A percentile compares a stretch with the other conserved stretches of the same genome.
Conservation (phyloP, 257 asterid genomes). For the Solanum raphanifolium region DNA sequence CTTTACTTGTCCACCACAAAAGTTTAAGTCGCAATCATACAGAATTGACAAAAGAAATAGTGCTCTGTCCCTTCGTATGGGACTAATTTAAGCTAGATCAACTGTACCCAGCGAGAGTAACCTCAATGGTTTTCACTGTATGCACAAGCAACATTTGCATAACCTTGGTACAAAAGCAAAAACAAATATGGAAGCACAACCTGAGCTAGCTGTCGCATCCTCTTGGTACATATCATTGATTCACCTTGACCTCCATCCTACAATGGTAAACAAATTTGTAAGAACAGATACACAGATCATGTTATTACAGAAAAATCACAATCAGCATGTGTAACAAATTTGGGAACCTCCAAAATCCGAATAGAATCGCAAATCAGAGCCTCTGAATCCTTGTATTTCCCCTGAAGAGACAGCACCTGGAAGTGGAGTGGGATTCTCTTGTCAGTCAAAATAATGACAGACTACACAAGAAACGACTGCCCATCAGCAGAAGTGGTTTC, state of each 20-base stretch:
- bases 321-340: conserved; percentile 4
- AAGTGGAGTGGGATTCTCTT: background rate
- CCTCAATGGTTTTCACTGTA: background rate
- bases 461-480: background rate
- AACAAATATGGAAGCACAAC: conserved; percentile 23
- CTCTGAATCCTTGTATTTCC: conserved; percentile 65
- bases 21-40: background rate
- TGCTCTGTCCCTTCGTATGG: background rate
- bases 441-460: background rate
- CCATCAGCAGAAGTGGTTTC: background rate
- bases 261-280: conserved; percentile 18
- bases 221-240: conserved; percentile 46
- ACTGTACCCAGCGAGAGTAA: background rate
- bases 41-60: background rate
- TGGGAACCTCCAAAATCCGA: conserved; percentile 65
- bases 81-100: background rate
- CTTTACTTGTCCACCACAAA: background rate
- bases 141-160: background rate
- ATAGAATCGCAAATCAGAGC: conserved; percentile 63
- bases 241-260: conserved; percentile 76
- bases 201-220: conserved; percentile 79
- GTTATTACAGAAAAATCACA: conserved; percentile 1
- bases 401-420: conserved; percentile 69
- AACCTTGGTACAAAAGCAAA: background rate
- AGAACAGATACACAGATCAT: conserved; percentile 2